Conservation (phyloP, 768 basidiomycete species). For the Serendipita vermifera region DNA sequence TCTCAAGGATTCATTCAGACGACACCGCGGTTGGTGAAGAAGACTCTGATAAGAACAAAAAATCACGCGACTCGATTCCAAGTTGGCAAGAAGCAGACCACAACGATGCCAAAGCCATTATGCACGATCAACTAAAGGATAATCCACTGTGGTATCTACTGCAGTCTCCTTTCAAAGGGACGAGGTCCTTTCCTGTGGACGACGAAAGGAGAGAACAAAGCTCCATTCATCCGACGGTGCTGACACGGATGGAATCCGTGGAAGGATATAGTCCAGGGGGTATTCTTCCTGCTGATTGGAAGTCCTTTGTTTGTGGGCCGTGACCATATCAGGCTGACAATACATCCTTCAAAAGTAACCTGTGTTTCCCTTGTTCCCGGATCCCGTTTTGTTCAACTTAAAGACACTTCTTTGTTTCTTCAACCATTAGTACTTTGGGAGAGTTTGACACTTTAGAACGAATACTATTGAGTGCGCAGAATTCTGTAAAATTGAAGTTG, state of each 20-base stretch:
- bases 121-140: not conserved
- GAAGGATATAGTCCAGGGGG: not conserved
- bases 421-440: no score
- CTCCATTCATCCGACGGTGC: not conserved
- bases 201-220: not conserved
- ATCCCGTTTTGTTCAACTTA: no score
- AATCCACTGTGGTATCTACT: not conserved
- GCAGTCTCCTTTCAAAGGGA: not conserved
- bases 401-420: no score
- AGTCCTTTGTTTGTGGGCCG: no score
- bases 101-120: not conserved
- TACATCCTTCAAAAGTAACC: no score
- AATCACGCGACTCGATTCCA: no score
- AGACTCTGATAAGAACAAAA: not conserved
- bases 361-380: no score
- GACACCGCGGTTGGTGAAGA: not conserved
- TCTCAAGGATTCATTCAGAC: not conserved
- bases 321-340: no score
- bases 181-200: not conserved
- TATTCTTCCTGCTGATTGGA: not conserved
- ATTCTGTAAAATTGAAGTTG: no score
- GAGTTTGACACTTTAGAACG: no score
- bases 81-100: constrained; percentile 3
- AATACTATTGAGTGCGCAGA: no score
- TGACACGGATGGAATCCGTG: not conserved